Percentiles rank a stretch among this genome's conserved stretches.
Conservation (phyloP, 148 eudicot species). For the Camellia granthamiana region DNA sequence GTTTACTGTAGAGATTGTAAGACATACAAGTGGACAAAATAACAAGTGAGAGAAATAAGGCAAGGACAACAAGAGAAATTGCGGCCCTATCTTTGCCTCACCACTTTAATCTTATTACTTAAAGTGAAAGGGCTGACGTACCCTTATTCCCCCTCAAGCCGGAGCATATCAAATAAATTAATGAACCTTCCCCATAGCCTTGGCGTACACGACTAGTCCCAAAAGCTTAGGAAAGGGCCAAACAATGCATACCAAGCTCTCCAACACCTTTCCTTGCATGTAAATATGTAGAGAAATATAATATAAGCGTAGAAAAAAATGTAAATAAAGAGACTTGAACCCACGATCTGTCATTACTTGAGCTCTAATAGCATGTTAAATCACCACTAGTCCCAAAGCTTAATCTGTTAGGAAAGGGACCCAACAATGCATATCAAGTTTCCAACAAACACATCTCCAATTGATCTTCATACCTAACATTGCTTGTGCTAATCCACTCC, state of each 20-base stretch:
- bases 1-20: not conserved
- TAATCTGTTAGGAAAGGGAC: no score
- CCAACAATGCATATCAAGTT: no score
- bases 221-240: no score
- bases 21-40: not conserved
- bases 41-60: not conserved
- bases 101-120: not conserved
- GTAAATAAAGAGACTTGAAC: no score
- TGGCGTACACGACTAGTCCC: not conserved
- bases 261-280: no score
- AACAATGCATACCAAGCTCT: no score
- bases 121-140: not conserved
- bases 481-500: not conserved
- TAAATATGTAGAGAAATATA: no score
- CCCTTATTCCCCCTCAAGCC: not conserved
- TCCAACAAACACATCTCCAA: not conserved
- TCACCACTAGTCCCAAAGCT: no score
- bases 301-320: no score
- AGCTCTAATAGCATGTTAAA: no score
- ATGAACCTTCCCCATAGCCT: not conserved
- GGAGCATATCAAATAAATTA: not conserved
- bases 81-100: not conserved
- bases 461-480: not conserved
- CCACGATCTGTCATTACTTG: no score
- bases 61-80: not conserved